Conservation (phyloP, 306 rosid genomes). For the Quercus suber region DNA sequence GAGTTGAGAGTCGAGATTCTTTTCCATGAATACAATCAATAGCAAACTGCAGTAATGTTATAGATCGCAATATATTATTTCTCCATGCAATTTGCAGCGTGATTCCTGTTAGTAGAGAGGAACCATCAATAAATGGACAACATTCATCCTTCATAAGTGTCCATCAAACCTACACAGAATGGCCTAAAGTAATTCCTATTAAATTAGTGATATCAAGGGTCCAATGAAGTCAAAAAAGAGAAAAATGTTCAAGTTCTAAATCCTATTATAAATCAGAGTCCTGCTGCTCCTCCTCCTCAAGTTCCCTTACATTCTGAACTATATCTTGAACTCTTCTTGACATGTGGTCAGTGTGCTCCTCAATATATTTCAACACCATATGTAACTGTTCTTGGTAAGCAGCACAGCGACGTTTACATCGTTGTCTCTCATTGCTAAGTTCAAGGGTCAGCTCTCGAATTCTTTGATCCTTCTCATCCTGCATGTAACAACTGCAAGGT, state of each 20-base stretch:
- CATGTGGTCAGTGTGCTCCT: conserved; percentile 58
- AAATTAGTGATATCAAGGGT: not conserved
- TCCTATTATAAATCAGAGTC: conserved; percentile 21
- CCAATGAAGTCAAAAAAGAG: not conserved
- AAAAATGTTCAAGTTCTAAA: not conserved
- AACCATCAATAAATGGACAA: not conserved
- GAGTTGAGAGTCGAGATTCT: not conserved
- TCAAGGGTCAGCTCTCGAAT: conserved; percentile 58
- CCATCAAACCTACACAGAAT: not conserved
- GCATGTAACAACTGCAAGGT: conserved; percentile 13
- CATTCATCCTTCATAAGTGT: not conserved
- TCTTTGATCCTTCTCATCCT: conserved; percentile 74
- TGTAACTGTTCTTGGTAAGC: conserved; percentile 59
- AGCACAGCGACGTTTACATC: conserved; percentile 59
- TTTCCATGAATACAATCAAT: not conserved
- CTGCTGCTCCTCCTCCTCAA: conserved; percentile 50
- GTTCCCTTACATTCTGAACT: conserved; percentile 49
- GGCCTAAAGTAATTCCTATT: not conserved
- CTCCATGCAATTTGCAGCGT: not conserved
- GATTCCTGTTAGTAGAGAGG: not conserved
- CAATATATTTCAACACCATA: conserved; percentile 46
- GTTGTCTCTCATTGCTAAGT: conserved; percentile 61
- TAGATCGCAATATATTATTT: not conserved
- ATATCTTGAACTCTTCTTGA: conserved; percentile 50
- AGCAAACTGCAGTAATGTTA: not conserved